Percentiles rank a stretch among this genome's conserved stretches.
Evolutionary conservation across 768 basidiomycete species (phyloP).

Genomic region (Leccinum barrowsii): DNA sequence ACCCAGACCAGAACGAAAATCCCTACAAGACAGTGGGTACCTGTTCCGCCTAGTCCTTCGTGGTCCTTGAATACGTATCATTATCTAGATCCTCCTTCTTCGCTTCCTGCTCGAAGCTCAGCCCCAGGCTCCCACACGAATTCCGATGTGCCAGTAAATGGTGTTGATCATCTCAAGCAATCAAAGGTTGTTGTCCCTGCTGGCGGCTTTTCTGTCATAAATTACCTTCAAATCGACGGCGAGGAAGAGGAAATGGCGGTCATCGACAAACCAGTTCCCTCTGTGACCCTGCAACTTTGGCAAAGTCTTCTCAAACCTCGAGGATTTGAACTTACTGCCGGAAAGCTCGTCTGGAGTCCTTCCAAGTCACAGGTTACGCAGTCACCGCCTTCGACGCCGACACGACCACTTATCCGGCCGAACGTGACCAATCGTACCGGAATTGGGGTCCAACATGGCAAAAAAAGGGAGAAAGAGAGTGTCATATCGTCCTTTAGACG

Average conservation of each 20-base stretch:
- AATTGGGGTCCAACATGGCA: slow-evolving; percentile 1
- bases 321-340: slow-evolving; percentile 58
- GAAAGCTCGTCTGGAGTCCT: slow-evolving; percentile 60
- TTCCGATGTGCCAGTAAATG: slow-evolving; percentile 11
- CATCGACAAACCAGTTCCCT: slow-evolving; percentile 54
- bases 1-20: slow-evolving; percentile 58
- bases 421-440: neutral
- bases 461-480: slow-evolving; percentile 26
- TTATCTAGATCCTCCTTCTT: slow-evolving; percentile 10
- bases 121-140: slow-evolving; percentile 11
- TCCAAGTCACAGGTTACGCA: slow-evolving; percentile 39
- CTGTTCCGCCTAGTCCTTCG: neutral
- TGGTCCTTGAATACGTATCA: neutral
- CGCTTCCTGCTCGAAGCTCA: slow-evolving; percentile 14
- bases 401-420: slow-evolving; percentile 10
- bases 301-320: slow-evolving; percentile 61
- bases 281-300: slow-evolving; percentile 67
- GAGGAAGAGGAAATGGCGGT: slow-evolving; percentile 58
- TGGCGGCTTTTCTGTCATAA: slow-evolving; percentile 20
- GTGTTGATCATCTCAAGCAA: slow-evolving; percentile 19
- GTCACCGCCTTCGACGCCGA: slow-evolving; percentile 16
- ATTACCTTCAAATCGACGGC: slow-evolving; percentile 19
- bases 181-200: slow-evolving; percentile 10
- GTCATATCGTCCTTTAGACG: slow-evolving; percentile 62
- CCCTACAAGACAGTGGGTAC: slow-evolving; percentile 21